Base-by-base conservation (phyloP, 768 basidiomycete species). In the Pleurotus ostreatus region DNA sequence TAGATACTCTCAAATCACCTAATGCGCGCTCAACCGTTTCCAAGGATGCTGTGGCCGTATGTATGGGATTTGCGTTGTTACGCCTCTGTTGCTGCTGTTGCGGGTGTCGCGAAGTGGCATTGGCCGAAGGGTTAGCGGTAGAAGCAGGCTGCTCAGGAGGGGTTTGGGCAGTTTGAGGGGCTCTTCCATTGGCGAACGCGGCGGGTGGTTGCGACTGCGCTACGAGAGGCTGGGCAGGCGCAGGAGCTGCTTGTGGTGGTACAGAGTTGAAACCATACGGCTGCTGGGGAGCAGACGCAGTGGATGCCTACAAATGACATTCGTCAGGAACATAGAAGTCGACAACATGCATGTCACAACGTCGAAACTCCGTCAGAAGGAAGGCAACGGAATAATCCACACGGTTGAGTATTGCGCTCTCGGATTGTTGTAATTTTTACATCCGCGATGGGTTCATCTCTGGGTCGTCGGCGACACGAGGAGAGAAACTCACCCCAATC, bases 21-120 rank as follows among this genome's bases (percentile, higher is more conserved):
- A 83, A 66, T 6, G 81, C 81, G 49, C 78, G 78, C 63, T 81
- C 80, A 54, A 83, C 78, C 41, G 81, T 87, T 70, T 90, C 86
- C 41, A 90, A 73, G 2, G 89, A 90, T 0, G 86, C 86, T 0
- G 86, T 82, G 2, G 88, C 88, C 3, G 82, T 85, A 62, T 82
- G 82, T n/a, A 89, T 78, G 16, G 85, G 74, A 63, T 81, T 83
- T 12, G 51, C 13, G 55, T 60, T 66, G 55, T 70, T 58, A 41
- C 76, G 70, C 38, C 69, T 67, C 30, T 64, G 61, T 45, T 39
- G 57, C n/a, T 38, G 55, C 18, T 49, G 66, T 64, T 58, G 60
- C 56, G 26, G 60, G 66, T 45, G 66, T 65, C 55, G 58, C 60
- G 34, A 52, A 18, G 51, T 38, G 4, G 15, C 15, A 16, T 40